Percentiles rank a stretch among this genome's conserved stretches.
Evolutionary conservation across 1,139 yeast species (phyloP).

Genomic region (Zygosaccharomyces sapae): DNA sequence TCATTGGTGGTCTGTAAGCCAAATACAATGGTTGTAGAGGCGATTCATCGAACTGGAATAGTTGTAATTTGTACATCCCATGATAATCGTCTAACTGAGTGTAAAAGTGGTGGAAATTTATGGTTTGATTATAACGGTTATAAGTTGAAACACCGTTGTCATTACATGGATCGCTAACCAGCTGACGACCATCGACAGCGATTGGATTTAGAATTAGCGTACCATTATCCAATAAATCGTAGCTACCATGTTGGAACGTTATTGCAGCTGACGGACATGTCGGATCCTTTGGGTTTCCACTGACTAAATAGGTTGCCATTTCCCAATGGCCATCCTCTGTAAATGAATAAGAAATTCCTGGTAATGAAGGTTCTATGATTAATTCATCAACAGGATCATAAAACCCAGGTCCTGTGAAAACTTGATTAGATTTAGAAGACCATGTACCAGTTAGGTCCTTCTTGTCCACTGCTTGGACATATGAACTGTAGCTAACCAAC

Average conservation of each 20-base stretch:
- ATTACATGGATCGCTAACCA: conserved; percentile 80
- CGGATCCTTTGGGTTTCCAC: conserved; percentile 68
- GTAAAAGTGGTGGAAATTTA: conserved; percentile 53
- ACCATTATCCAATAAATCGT: conserved; percentile 60
- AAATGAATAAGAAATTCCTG: conserved; percentile 90
- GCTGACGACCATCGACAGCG: conserved; percentile 87
- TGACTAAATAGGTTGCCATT: conserved; percentile 78
- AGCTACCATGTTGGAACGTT: conserved; percentile 86
- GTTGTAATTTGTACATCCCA: conserved; percentile 71
- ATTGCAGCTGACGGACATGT: conserved; percentile 78
- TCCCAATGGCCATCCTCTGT: conserved; percentile 89
- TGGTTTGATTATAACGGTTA: conserved; percentile 65
- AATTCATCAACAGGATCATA: conserved; percentile 94
- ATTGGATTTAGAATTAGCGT: conserved; percentile 67
- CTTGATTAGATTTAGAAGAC: conserved; percentile 90
- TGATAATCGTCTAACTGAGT: conserved; percentile 71
- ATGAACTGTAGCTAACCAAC: not conserved
- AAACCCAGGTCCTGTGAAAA: conserved; percentile 95
- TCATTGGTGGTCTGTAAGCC: conserved; percentile 89
- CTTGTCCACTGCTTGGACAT: conserved; percentile 20
- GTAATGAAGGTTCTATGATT: conserved; percentile 88
- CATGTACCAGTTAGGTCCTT: conserved; percentile 71
- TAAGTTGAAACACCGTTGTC: conserved; percentile 56
- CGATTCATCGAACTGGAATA: conserved; percentile 78
- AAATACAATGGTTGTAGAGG: conserved; percentile 82